Base-by-base conservation (phyloP, 148 eudicot genomes). In the Rheum nobile region DNA sequence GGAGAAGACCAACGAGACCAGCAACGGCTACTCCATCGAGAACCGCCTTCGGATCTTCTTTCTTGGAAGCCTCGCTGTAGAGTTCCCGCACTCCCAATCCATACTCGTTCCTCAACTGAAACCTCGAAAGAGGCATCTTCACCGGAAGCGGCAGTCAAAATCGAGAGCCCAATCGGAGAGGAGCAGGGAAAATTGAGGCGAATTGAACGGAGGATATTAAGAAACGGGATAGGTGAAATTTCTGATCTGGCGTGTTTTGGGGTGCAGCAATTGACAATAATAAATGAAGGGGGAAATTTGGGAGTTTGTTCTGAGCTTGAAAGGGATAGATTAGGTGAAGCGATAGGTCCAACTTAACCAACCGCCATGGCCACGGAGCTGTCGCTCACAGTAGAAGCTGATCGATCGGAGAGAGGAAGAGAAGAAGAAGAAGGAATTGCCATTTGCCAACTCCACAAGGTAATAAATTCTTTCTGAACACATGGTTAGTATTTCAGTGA, bases 1-100 rank as follows among this genome's bases (percentile, higher is more conserved):
- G 96, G 76, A 95, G 85, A 83, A 95, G 77, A 75, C 99, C 99
- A 69, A 95, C 96, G 35, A 95, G 94, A 47, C 96, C 99, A 57
- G 97, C 88, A 41, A 95, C 99, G 24, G 96, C 89, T 4, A 95
- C 91, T 11, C 97, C 99, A 59, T 92, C 87, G 41, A 95, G 94
- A 71, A 90, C 76, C 57, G 84, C 90, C 78, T 88, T 95, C 0
- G 99, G 94, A 84, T 95, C 99, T 73, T 95, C 99, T 76, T 71
- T 76, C 70, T 81, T 39, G 38, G 77, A 82, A 3, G 81, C 88
- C 14, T 82, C 87, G 54, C 73, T 82, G 75, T 88, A 95, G 28
- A 95, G 78, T 86, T 92, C 94, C 71, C 84, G 76, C 16, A 74
- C 81, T 68, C 97, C 99, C 73, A 90, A 79, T 0, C 86, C 85